phyloP scores from a whole-genome alignment of 2,329 filamentous ascomycete species.

The Aureobasidium melanogenum region DNA sequence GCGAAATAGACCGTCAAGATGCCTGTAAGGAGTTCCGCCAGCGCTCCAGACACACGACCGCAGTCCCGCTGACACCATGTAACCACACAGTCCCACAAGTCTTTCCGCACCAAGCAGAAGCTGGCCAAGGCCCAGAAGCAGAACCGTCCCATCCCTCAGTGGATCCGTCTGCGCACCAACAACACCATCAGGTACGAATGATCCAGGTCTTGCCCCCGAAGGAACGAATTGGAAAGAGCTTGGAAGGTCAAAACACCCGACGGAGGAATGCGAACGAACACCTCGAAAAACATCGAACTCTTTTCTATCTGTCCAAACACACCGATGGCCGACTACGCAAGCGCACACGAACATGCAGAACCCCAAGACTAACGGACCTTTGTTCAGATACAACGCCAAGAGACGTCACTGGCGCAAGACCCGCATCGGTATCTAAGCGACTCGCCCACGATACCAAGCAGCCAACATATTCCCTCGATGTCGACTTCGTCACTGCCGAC shows the following conservation, averaged over 20 bases:
- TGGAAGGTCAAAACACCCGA: not conserved
- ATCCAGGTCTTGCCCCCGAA: not conserved
- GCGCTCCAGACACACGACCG: not conserved
- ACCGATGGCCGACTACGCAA: not conserved
- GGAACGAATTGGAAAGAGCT: not conserved
- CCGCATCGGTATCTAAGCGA: conserved; percentile 89
- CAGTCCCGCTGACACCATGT: not conserved
- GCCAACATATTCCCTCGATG: conserved; percentile 12
- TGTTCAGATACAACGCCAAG: conserved; percentile 95
- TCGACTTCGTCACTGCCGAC: conserved; percentile 7
- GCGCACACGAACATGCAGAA: not conserved
- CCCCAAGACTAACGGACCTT: conserved; percentile 3
- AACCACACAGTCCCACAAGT: conserved; percentile 81
- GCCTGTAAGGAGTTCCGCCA: conserved; percentile 14
- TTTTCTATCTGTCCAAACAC: not conserved
- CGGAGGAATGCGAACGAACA: not conserved
- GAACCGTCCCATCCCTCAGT: conserved; percentile 99
- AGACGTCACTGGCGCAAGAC: conserved; percentile 99
- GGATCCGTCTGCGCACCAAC: conserved; percentile 95
- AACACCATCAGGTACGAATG: conserved; percentile 95
- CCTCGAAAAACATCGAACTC: not conserved
- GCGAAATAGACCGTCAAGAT: conserved; percentile 16
- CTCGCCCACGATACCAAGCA: conserved; percentile 29
- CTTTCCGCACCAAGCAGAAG: conserved; percentile 99
- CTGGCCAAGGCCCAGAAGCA: conserved; percentile 99